Evolutionary conservation across 2,329 filamentous ascomycete species (phyloP), one percentile per base, ranked within the genome.

Genomic region (Intubia oerlemansii): DNA sequence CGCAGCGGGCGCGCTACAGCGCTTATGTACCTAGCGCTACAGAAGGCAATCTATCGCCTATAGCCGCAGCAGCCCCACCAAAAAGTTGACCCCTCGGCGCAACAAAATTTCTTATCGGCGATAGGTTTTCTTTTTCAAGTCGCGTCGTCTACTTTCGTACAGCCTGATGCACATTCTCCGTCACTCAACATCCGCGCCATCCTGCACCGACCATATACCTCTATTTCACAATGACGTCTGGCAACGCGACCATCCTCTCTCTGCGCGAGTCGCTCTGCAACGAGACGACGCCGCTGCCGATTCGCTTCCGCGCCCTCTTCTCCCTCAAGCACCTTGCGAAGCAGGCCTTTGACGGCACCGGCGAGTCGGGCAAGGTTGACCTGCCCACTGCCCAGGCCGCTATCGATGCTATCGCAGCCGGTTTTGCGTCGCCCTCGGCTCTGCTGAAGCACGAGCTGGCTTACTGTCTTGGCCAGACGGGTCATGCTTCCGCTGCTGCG

Each of bases 401-500:
- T 28, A 66, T 76, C 40, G 62, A 72, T 32, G 84, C 88, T 24
- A 98, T 98, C 41, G 82, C 85, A 3, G 81, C 82, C 7, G 85
- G 62, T 2, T 88, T 98, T 41, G 44, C 58, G 0, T 91, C 85
- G 4, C 72, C 78, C 0, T 95, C 85, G 5, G 85, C 81, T 4
- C 62, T 95, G 7, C 59, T 95, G 26, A 95, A 95, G 57, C 88
- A 98, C 51, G 88, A 98, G 49, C 63, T 98, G 27, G 88, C 88
- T 16, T 98, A 98, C 56, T 98, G 88, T 46, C 65, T 98, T 3
- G 88, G 88, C 7, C 88, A 98, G 54, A 85, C 79, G 2, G 71
- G 71, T 33, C 81, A 92, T 45, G 51, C 62, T 28, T 71, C 71
- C 25, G 77, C 84, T 1, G 66, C 82, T 8, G 37, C 18, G 2